Evolutionary conservation across 208 protist genomes (phyloP).

Genomic region (Crithidia expoeki): DNA sequence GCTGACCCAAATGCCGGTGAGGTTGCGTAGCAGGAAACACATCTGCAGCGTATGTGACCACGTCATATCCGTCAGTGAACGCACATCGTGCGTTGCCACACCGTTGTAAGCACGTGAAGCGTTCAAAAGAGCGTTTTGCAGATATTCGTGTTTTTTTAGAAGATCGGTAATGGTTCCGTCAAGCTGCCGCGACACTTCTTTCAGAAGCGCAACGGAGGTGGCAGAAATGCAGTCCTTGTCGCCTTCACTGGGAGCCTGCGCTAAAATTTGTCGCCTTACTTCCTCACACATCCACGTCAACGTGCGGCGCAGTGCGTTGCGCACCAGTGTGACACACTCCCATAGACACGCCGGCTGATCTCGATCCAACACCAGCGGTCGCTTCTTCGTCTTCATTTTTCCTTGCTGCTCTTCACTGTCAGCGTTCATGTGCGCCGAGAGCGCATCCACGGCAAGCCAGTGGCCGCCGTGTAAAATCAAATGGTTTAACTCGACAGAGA

Average conservation of each 20-base stretch:
- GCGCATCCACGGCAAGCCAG: slow-evolving; percentile 55
- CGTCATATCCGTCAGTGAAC: slow-evolving; percentile 42
- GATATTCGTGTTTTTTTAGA: slow-evolving; percentile 54
- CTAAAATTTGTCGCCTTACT: not conserved
- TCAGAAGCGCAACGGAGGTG: slow-evolving; percentile 13
- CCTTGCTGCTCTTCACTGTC: slow-evolving; percentile 7
- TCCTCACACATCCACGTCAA: slow-evolving; percentile 49
- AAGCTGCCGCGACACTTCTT: slow-evolving; percentile 37
- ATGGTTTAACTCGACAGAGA: slow-evolving; percentile 71
- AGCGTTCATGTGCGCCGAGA: slow-evolving; percentile 38
- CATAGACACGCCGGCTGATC: slow-evolving; percentile 61
- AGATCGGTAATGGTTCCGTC: slow-evolving; percentile 38
- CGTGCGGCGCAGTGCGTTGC: slow-evolving; percentile 60
- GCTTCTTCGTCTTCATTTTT: not conserved
- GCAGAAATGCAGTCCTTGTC: not conserved
- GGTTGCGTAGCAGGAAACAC: slow-evolving; percentile 48
- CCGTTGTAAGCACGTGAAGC: slow-evolving; percentile 51
- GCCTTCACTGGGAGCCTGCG: not conserved
- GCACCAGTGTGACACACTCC: slow-evolving; percentile 43
- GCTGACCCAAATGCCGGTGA: slow-evolving; percentile 60
- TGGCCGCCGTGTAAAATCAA: slow-evolving; percentile 62
- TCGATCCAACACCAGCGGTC: slow-evolving; percentile 54
- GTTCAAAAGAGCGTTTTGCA: slow-evolving; percentile 40
- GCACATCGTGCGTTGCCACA: slow-evolving; percentile 49
- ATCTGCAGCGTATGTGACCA: slow-evolving; percentile 68